These are phyloP conservation scores for Psilocybe sp. DNA, from an alignment of 768 basidiomycete genomes.

Conservation along the genomic window DNA sequence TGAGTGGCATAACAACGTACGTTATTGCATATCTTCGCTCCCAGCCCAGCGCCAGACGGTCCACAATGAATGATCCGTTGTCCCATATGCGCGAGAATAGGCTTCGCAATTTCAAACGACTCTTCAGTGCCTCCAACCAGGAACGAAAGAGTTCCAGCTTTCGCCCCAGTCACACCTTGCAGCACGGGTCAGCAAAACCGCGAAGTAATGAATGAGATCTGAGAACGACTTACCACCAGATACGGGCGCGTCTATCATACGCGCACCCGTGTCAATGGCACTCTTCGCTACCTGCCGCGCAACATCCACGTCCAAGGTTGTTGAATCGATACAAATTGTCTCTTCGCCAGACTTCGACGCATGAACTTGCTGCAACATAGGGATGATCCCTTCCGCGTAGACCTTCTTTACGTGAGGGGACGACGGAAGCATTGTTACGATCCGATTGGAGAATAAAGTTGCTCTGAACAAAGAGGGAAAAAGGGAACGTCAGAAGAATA, in stretches of 20 bases:
- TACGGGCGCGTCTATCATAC: conserved; percentile 91
- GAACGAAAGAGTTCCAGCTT: conserved; percentile 86
- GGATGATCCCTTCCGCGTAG: conserved; percentile 67
- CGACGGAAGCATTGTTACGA: conserved; percentile 92
- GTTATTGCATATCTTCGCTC: conserved; percentile 92
- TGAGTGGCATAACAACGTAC: conserved; percentile 34
- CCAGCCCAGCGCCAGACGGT: conserved; percentile 75
- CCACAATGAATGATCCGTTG: conserved; percentile 82
- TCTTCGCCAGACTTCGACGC: conserved; percentile 23
- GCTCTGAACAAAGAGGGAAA: conserved; percentile 41
- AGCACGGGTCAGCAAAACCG: conserved; percentile 1
- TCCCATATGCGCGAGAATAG: conserved; percentile 74
- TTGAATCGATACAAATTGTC: conserved; percentile 85
- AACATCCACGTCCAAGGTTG: conserved; percentile 80
- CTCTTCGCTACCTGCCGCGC: conserved; percentile 62
- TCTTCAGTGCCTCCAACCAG: conserved; percentile 78
- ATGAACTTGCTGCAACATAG: conserved; percentile 53
- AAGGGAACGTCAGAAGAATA: background rate
- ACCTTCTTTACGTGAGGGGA: conserved; percentile 83
- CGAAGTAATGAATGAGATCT: background rate
- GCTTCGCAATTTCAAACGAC: conserved; percentile 54
- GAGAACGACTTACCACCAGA: conserved; percentile 68
- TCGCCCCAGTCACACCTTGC: conserved; percentile 80
- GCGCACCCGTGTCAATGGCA: conserved; percentile 54
- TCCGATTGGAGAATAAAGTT: conserved; percentile 54